phyloP scores from a whole-genome alignment of 805 yeast genomes.

The Barnettozyma salicaria region DNA sequence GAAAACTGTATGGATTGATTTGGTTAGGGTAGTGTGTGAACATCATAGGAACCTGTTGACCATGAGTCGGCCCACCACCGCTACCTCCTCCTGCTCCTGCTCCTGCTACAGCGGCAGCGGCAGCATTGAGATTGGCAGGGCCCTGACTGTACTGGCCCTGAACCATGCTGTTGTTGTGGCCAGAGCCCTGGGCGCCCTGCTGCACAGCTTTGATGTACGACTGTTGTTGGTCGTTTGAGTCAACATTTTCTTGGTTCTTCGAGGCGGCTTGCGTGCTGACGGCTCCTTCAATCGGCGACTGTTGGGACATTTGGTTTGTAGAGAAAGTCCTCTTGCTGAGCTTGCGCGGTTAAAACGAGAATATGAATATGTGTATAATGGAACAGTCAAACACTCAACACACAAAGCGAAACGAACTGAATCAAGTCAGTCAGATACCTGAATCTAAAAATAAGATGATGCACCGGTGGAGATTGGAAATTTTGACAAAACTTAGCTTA shows the following conservation, averaged over 20 bases:
- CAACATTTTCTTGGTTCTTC: conserved; percentile 5
- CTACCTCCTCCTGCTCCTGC: no score
- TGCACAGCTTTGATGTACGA: conserved; percentile 1
- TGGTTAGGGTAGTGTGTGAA: conserved; percentile 20
- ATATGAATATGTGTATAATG: no score
- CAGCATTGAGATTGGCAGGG: not conserved
- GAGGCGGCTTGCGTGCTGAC: conserved; percentile 1
- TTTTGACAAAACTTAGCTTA: no score
- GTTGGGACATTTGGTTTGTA: conserved; percentile 3
- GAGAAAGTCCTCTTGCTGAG: no score
- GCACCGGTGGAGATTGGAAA: no score
- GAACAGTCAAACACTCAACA: no score
- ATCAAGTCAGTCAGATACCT: no score
- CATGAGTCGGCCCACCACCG: conserved; percentile 3
- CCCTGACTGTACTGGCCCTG: not conserved
- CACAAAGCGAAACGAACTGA: no score
- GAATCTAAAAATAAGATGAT: no score
- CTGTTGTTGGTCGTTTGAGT: conserved; percentile 4
- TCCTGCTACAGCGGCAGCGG: no score
- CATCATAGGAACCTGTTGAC: conserved; percentile 16
- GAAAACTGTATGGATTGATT: conserved; percentile 7
- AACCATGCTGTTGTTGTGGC: not conserved
- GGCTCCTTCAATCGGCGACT: not conserved
- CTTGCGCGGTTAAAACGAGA: no score
- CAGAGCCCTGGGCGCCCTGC: not conserved